These are phyloP conservation scores for Eucalyptus globulus DNA, from an alignment of 345 rosid genomes.

Conservation along the genomic window DNA sequence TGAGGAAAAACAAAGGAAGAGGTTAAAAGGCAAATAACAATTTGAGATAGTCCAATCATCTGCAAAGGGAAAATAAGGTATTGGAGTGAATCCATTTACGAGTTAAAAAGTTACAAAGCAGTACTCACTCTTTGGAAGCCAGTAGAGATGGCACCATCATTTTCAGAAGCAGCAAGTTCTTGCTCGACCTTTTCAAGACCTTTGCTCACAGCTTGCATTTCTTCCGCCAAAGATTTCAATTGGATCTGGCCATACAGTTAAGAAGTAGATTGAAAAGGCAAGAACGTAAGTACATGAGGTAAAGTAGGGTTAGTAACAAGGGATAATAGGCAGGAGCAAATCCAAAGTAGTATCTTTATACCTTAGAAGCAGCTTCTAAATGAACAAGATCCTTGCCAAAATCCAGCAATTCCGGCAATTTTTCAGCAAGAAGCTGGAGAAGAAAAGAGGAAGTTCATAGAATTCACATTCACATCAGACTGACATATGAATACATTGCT, in stretches of 20 bases:
- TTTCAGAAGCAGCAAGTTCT: conserved; percentile 78
- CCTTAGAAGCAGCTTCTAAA: conserved; percentile 98
- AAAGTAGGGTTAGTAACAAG: neutral
- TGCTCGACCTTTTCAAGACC: conserved; percentile 94
- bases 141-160: conserved; percentile 70
- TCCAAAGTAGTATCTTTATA: neutral
- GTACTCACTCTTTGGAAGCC: conserved; percentile 82
- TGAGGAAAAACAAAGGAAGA: neutral
- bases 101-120: neutral
- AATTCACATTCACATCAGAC: neutral
- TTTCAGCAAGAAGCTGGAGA: conserved; percentile 79
- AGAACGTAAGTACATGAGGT: neutral
- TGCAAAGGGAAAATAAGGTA: neutral
- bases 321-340: neutral
- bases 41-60: neutral
- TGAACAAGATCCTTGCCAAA: conserved; percentile 83
- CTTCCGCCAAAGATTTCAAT: conserved; percentile 92
- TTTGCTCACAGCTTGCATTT: conserved; percentile 96
- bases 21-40: neutral
- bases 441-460: neutral
- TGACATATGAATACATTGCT: neutral
- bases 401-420: conserved; percentile 87
- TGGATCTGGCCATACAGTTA: conserved; percentile 50
- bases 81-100: neutral
- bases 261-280: neutral